These are phyloP conservation scores for Phytophthora pluvialis DNA, from an alignment of 352 stramenopile genomes.

Conservation along the genomic window DNA sequence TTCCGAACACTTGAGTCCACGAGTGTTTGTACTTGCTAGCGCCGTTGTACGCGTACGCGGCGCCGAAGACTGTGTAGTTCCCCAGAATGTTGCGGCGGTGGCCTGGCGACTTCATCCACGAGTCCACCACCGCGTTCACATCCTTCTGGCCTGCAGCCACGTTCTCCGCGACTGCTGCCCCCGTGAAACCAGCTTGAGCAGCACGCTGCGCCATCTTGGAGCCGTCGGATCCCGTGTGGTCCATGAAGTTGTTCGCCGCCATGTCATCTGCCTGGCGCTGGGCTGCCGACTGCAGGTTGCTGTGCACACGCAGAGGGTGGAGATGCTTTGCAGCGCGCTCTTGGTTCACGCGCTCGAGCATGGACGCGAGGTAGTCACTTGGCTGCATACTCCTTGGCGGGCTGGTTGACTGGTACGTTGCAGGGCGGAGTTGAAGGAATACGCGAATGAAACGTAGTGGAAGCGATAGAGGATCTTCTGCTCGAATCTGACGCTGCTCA, in stretches of 20 bases:
- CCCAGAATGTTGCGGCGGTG: slow-evolving; percentile 50
- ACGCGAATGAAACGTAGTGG: slow-evolving; percentile 22
- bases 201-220: slow-evolving; percentile 45
- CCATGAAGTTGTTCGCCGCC: slow-evolving; percentile 51
- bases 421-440: slow-evolving; percentile 9
- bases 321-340: slow-evolving; percentile 45
- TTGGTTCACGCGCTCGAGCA: slow-evolving; percentile 53
- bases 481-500: not conserved
- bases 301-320: slow-evolving; percentile 42
- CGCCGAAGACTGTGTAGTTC: slow-evolving; percentile 40
- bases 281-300: slow-evolving; percentile 31
- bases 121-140: slow-evolving; percentile 46
- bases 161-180: slow-evolving; percentile 53
- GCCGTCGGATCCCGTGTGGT: slow-evolving; percentile 47
- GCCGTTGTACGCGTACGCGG: slow-evolving; percentile 35
- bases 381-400: slow-evolving; percentile 35
- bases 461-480: slow-evolving; percentile 1
- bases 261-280: slow-evolving; percentile 39
- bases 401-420: not conserved
- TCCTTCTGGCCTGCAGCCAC: slow-evolving; percentile 50
- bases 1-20: slow-evolving; percentile 57
- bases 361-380: slow-evolving; percentile 27
- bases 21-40: slow-evolving; percentile 47
- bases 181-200: slow-evolving; percentile 46
- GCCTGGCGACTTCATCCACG: slow-evolving; percentile 59